Evolutionary conservation across 768 basidiomycete species (phyloP).

Genomic region (Pleurotus platypus): DNA sequence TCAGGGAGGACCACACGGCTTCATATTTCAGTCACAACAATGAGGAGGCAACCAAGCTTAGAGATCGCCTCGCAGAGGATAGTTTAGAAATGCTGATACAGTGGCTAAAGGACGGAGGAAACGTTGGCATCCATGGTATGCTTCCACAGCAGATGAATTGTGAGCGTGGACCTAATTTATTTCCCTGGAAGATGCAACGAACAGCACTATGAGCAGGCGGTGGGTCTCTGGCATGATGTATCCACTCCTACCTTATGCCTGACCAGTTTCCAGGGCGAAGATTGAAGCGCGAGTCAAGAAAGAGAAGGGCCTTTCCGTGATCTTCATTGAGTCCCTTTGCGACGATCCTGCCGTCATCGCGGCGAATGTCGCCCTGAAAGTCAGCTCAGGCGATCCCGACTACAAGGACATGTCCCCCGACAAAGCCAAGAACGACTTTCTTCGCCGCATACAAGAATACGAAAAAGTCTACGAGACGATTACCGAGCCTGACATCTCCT

Average conservation of each 20-base stretch:
- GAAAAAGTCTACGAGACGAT: conserved; percentile 96
- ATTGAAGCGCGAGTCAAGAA: conserved; percentile 80
- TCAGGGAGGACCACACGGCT: conserved; percentile 88
- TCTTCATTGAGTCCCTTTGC: conserved; percentile 95
- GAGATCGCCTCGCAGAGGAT: conserved; percentile 85
- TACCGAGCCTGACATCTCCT: conserved; percentile 85
- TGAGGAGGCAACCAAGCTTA: conserved; percentile 63
- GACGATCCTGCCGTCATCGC: conserved; percentile 93
- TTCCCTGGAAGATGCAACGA: conserved; percentile 78
- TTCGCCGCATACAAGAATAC: conserved; percentile 87
- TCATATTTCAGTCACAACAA: conserved; percentile 89
- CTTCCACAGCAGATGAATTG: conserved; percentile 6
- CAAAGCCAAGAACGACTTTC: conserved; percentile 85
- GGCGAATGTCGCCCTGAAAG: conserved; percentile 94
- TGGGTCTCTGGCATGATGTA: conserved; percentile 21
- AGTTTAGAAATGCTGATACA: conserved; percentile 92
- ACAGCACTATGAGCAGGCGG: conserved; percentile 80
- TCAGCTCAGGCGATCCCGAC: conserved; percentile 95
- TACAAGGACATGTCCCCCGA: conserved; percentile 88
- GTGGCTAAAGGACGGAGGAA: conserved; percentile 94
- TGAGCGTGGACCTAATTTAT: not conserved
- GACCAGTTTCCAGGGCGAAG: conserved; percentile 52
- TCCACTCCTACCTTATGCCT: not conserved
- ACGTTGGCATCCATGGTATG: conserved; percentile 95
- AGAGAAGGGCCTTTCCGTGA: conserved; percentile 83